Base-by-base conservation (phyloP, 257 asterid genomes). In the Nicotiana undulata region DNA sequence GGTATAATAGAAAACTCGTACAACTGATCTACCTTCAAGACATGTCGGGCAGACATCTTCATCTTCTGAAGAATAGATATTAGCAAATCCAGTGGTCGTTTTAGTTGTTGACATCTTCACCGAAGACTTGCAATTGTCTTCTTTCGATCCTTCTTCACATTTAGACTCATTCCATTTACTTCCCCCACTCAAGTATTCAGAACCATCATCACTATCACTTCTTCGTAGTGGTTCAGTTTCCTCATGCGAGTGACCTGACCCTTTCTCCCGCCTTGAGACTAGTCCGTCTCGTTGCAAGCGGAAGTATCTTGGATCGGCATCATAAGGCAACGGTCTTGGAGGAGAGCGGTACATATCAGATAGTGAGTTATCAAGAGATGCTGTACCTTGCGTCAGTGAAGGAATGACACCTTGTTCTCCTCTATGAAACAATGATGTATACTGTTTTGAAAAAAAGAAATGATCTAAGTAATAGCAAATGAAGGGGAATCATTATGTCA, bases 21-120 rank as follows among this genome's bases (percentile, higher is more conserved):
- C 46, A 37, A 37, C 46, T 46, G 78, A 72, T 31, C 55, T 81
- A 93, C 98, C 98, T 83, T 95, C 98, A 85, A 95, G 98, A 87
- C 98, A 94, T 44, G 98, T 94, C 28, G 98, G 98, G 87, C 98
- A 94, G 75, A 91, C 94, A 87, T 95, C 98, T 86, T 95, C 98
- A 76, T 93, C 99, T 75, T 93, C 98, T n/a, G 90, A 80, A 65
- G 91, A 89, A 80, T 93, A 86, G 85, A 89, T 90, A 86, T 89
- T 93, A 79, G 93, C 89, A 77, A 85, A 92, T 75, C 89, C 97
- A 28, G 88, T 68, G 1, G 88, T 82, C 9, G 81, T 46, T 85
- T 90, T 89, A 74, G 86, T 82, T 52, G 88, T 77, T 13, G 97
- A 86, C 76, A 89, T 84, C 82, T 86, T 90, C 76, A 83, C 46